Evolutionary conservation across 495 filamentous ascomycete genomes (phyloP).

Genomic region (Penicillium taxi): DNA sequence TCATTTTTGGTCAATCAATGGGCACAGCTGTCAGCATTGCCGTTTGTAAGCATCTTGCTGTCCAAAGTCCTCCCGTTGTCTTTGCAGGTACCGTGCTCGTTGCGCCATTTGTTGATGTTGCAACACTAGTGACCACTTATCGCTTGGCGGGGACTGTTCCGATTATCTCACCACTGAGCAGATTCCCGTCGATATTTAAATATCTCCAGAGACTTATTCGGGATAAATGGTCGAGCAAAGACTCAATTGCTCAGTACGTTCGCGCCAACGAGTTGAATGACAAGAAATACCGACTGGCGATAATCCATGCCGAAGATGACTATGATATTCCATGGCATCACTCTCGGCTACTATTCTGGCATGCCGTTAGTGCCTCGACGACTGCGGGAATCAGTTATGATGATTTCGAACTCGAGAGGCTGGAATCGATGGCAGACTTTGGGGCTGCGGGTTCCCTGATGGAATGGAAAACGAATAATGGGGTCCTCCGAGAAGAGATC

Average conservation of each 20-base stretch:
- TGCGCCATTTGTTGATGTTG: conserved; percentile 39
- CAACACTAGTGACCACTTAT: conserved; percentile 38
- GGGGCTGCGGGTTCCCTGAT: conserved; percentile 41
- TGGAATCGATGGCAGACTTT: conserved; percentile 24
- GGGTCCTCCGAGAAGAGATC: conserved; percentile 42
- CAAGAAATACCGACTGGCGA: conserved; percentile 20
- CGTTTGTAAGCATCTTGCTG: conserved; percentile 52
- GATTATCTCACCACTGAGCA: conserved; percentile 33
- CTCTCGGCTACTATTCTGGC: conserved; percentile 32
- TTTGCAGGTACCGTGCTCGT: conserved; percentile 32
- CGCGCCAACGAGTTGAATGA: conserved; percentile 21
- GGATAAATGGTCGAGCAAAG: conserved; percentile 40
- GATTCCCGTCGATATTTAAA: conserved; percentile 30
- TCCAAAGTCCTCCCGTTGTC: conserved; percentile 20
- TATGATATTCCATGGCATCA: conserved; percentile 36
- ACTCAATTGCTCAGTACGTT: conserved; percentile 28
- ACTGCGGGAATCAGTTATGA: conserved; percentile 24
- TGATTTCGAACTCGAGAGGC: conserved; percentile 27
- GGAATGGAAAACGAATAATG: conserved; percentile 37
- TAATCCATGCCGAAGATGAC: conserved; percentile 34
- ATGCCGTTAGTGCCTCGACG: conserved; percentile 34
- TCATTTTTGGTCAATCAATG: conserved; percentile 68
- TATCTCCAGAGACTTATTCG: conserved; percentile 33
- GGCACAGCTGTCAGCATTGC: conserved; percentile 67
- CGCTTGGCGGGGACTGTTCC: conserved; percentile 36